A percentile compares a stretch with the other conserved stretches of the same genome.
Evolutionary conservation across 2,329 filamentous ascomycete species (phyloP).

Genomic region (Ophiocordyceps camponoti-saundersi): DNA sequence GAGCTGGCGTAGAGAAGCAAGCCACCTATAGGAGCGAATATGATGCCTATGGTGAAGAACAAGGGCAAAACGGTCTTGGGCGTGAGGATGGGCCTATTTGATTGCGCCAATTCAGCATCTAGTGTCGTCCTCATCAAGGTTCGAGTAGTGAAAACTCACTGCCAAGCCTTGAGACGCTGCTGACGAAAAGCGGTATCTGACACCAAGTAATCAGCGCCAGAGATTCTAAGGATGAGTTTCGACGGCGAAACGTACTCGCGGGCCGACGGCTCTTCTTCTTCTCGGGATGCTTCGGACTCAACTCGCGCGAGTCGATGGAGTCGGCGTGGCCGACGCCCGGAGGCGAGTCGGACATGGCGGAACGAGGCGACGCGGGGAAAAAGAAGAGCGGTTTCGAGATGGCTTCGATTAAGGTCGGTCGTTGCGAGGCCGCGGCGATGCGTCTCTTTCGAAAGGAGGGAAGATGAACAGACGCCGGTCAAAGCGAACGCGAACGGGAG

Average conservation of each 20-base stretch:
- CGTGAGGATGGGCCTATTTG: constrained; percentile 71
- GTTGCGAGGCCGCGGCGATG: neutral
- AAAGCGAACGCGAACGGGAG: neutral
- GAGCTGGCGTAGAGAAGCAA: constrained; percentile 73
- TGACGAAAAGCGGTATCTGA: constrained; percentile 92
- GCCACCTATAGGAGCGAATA: constrained; percentile 87
- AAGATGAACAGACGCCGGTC: neutral
- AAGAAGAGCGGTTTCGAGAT: too few species aligned
- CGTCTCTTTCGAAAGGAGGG: neutral
- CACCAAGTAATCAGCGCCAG: constrained; percentile 5
- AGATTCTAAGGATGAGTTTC: neutral
- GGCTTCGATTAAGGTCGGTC: too few species aligned
- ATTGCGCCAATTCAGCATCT: neutral
- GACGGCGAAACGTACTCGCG: constrained; percentile 48
- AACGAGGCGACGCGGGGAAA: neutral
- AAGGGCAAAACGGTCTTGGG: constrained; percentile 85
- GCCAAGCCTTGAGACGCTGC: constrained; percentile 95
- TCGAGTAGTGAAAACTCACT: constrained; percentile 40
- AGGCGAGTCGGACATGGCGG: constrained; percentile 29
- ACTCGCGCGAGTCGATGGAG: constrained; percentile 38
- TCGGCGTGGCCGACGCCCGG: constrained; percentile 28
- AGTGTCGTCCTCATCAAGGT: neutral
- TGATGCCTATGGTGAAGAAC: constrained; percentile 78
- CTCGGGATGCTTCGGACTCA: constrained; percentile 36
- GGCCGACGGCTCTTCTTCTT: constrained; percentile 86